Conservation (phyloP, 2,329 filamentous ascomycete genomes). For the Fusarium transvaalense region DNA sequence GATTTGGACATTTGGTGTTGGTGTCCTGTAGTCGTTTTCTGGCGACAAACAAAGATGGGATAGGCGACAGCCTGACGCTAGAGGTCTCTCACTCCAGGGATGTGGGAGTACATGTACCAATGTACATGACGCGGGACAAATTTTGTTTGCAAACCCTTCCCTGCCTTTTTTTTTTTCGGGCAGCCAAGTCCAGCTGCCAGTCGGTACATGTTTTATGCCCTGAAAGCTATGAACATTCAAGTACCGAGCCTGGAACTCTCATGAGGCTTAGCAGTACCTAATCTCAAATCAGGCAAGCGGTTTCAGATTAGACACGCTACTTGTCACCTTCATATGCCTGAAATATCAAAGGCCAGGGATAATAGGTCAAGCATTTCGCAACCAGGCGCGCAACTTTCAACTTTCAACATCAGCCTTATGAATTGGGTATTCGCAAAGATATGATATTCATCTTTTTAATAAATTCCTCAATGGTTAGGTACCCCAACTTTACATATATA, state of each 20-base stretch:
- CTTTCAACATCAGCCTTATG: constrained; percentile 29
- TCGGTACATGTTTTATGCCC: constrained; percentile 10
- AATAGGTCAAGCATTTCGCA: constrained; percentile 15
- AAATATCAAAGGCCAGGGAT: constrained; percentile 13
- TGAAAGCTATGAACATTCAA: constrained; percentile 6
- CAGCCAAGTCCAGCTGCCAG: constrained; percentile 9
- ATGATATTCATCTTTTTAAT: neutral
- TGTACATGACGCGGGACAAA: constrained; percentile 32
- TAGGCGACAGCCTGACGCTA: constrained; percentile 44
- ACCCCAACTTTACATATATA: too few species aligned
- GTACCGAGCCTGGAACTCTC: constrained; percentile 22
- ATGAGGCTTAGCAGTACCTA: constrained; percentile 28
- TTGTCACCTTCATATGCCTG: constrained; percentile 28
- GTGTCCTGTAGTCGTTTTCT: constrained; percentile 45
- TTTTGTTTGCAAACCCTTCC: constrained; percentile 32
- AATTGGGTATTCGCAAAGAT: neutral
- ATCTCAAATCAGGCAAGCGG: constrained; percentile 32
- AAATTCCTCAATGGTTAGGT: neutral
- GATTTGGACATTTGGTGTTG: constrained; percentile 36
- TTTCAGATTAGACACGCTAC: constrained; percentile 39
- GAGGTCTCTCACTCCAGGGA: constrained; percentile 28
- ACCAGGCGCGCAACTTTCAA: constrained; percentile 5
- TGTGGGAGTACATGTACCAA: constrained; percentile 27
- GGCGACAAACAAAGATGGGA: constrained; percentile 43
- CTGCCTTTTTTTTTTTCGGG: constrained; percentile 16